Base-by-base conservation (phyloP, 352 stramenopile species). In the Phytopythium sindhum region DNA sequence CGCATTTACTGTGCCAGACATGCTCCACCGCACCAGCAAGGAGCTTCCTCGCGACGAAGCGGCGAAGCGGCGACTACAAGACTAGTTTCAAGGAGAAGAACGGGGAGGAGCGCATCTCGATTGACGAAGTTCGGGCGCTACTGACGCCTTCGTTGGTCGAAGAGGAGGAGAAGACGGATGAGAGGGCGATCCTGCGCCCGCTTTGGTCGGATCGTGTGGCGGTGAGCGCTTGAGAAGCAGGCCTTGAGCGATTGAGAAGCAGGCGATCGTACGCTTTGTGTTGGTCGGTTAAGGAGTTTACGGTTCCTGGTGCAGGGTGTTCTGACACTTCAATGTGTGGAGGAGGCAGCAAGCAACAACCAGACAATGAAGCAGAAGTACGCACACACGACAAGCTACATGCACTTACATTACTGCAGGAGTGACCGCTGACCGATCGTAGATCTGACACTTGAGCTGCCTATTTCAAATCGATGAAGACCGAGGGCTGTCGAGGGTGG, bases 1-100 rank as follows among this genome's bases (percentile, higher is more conserved):
- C 84, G 88, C 37, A 96, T 98, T 35, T 81, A 79, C 63, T 77
- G 67, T 12, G 26, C 12, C 10, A 23, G 48, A 61, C 73, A 77
- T 12, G 31, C 54, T 4, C 23, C 31, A 24, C 4, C 11, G 19
- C 39, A 57, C 17, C n/a, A 47, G 8, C 15, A 23, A 47, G 17
- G 15, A 23, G 41, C 41, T 23, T 47, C 41, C 15, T 21, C 37
- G 14, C 37, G 37, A 41, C 35, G 35, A 12, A 12, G 35, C 11
- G 11, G 37, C 37, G 11, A 7, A 7, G 6, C 0, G n/a, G 41
- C 41, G 31, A 60, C 31, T 47, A 29, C 33, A 35, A 55, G 24
- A 55, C 48, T 1, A 33, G 48, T 23, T 4, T 55, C 15, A 55
- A 31, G 24, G 48, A 35, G 24, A 35, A 55, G 48, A 55, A 55